A percentile compares a stretch with the other conserved stretches of the same genome.
These are phyloP conservation scores for Leccinellum luteum DNA, from an alignment of 768 basidiomycete genomes.

Conservation along the genomic window DNA sequence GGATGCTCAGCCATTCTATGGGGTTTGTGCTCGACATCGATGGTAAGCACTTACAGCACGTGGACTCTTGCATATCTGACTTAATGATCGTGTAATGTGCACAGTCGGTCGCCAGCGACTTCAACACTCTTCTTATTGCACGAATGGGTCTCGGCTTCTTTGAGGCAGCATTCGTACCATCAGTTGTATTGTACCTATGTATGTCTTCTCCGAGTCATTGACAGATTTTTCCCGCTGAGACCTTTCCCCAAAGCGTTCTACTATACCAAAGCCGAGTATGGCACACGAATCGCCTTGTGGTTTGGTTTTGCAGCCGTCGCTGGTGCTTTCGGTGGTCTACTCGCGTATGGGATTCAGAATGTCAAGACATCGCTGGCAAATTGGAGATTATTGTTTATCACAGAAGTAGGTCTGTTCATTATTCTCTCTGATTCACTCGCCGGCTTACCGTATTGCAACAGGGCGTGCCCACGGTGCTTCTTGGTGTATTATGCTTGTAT, in stretches of 20 bases:
- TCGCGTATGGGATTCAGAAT: constrained; percentile 51
- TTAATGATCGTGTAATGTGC: neutral
- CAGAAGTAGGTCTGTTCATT: constrained; percentile 18
- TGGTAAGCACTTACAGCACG: constrained; percentile 46
- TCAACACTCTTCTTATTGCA: constrained; percentile 27
- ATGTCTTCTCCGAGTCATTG: neutral
- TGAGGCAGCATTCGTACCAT: constrained; percentile 35
- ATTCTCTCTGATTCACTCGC: neutral
- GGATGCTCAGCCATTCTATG: constrained; percentile 66
- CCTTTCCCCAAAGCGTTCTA: constrained; percentile 37
- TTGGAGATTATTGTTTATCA: constrained; percentile 39
- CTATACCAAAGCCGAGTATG: constrained; percentile 48
- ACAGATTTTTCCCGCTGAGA: constrained; percentile 16
- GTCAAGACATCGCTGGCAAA: constrained; percentile 35
- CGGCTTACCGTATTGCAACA: constrained; percentile 26
- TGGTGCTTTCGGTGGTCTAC: constrained; percentile 55
- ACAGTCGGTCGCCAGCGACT: constrained; percentile 27
- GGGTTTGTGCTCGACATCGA: constrained; percentile 71
- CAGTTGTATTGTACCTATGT: constrained; percentile 33
- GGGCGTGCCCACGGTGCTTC: constrained; percentile 54
- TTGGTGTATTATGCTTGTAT: constrained; percentile 28
- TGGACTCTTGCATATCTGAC: too few species aligned
- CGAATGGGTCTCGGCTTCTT: constrained; percentile 34
- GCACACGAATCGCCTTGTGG: constrained; percentile 47
- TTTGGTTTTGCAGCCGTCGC: constrained; percentile 55